Base-by-base conservation (phyloP, 75 land plant genomes). In the Larix kaempferi region DNA sequence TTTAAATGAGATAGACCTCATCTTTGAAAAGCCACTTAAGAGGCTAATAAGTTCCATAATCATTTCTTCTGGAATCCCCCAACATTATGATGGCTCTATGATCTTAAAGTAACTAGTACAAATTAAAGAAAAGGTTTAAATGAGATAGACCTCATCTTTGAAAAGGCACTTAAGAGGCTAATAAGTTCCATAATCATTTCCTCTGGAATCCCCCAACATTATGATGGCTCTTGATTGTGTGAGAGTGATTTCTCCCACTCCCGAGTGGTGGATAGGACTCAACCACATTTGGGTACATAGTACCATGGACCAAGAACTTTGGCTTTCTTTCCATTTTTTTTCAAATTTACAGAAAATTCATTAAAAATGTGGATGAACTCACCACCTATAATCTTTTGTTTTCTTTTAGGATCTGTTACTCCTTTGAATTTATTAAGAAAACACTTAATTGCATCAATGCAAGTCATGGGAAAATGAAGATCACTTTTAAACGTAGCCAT, bases 211-310 rank as follows among this genome's bases (percentile, higher is more conserved):
- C 99, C 44, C 99, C 99, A 79, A 94, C 99, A 86, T 97, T 97
- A 72, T 97, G 99, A 84, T 97, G 99, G 71, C 99, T 97, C 81
- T 97, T 97, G 76, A 97, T 97, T 57, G 99, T 97, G 82, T 97
- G 99, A 22, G 99, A 97, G 79, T 96, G 99, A 17, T 81, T 87
- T 75, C 91, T 92, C 78, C 99, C 99, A 83, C 91, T 91, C 77
- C 99, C 99, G 27, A 95, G 99, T 22, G 99, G 99, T 74, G 99
- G 99, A 71, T 98, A 97, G 11, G 98, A 97, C 80, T 97, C 99
- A 63, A 97, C 94, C 21, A 97, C 94, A 88, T 97, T 98, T 19
- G 99, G 99, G 77, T 97, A 97, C 44, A 97, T 77, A 5, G 99
- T 97, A 37, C 99, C 99, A 73, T 97, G 98, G 78, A 94, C 98